Percentiles rank a stretch among this genome's conserved stretches.
Evolutionary conservation across 164 flowering plant genomes (phyloP).

Genomic region (Macadamia tetraphylla): DNA sequence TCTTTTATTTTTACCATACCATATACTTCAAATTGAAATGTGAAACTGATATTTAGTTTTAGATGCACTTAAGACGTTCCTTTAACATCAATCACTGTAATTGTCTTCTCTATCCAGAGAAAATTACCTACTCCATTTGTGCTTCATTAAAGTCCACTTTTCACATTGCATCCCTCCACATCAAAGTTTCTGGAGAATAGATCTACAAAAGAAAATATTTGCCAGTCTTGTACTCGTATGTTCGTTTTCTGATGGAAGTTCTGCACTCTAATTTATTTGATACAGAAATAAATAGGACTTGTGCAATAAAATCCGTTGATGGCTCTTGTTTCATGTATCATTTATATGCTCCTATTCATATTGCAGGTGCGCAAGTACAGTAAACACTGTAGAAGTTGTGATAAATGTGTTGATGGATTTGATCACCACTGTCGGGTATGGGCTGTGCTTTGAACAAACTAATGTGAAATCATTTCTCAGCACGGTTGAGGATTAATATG

Average conservation of each 20-base stretch:
- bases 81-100: too few species aligned
- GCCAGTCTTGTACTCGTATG: not conserved
- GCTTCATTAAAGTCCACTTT: too few species aligned
- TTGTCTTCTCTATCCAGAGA: too few species aligned
- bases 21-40: too few species aligned
- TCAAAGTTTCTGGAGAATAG: too few species aligned
- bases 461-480: not conserved
- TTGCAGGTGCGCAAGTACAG: slow-evolving; percentile 89
- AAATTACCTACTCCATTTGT: too few species aligned
- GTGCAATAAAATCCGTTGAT: not conserved
- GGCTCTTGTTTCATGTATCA: not conserved
- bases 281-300: not conserved
- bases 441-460: not conserved
- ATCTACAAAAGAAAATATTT: too few species aligned
- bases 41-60: too few species aligned
- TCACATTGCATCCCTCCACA: too few species aligned
- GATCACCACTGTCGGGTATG: slow-evolving; percentile 98
- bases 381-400: slow-evolving; percentile 97
- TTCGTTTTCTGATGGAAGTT: not conserved
- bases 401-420: slow-evolving; percentile 97
- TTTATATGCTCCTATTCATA: not conserved
- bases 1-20: not conserved
- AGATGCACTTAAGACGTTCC: too few species aligned
- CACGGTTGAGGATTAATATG: not conserved
- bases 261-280: not conserved